Conservation (phyloP, 495 filamentous ascomycete genomes). For the Astrothelium macrocarpum region DNA sequence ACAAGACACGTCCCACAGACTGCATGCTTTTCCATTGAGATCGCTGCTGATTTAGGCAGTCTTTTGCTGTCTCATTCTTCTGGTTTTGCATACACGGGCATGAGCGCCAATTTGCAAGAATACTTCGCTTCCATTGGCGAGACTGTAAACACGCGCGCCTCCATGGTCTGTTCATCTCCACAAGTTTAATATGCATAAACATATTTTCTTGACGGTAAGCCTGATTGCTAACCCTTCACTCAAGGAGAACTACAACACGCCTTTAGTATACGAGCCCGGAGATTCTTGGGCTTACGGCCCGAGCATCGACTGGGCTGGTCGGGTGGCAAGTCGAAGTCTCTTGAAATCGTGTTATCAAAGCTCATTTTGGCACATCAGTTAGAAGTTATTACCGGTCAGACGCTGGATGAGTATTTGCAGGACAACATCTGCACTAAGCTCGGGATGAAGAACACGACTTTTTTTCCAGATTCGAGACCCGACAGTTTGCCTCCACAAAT, state of each 20-base stretch:
- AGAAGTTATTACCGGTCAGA: conserved; percentile 17
- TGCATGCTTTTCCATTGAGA: background rate
- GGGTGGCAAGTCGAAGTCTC: conserved; percentile 14
- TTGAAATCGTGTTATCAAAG: conserved; percentile 7
- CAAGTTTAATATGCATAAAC: no score
- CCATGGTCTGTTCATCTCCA: background rate
- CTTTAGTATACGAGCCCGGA: conserved; percentile 32
- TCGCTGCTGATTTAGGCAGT: conserved; percentile 1
- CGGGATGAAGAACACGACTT: conserved; percentile 36
- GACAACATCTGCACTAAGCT: conserved; percentile 38
- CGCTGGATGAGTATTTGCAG: conserved; percentile 39
- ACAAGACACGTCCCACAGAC: background rate
- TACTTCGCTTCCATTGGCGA: background rate
- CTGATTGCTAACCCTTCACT: conserved; percentile 1
- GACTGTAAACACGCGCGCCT: background rate
- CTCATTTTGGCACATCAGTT: background rate
- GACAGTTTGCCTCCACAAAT: background rate
- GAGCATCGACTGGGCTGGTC: conserved; percentile 24
- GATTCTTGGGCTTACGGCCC: conserved; percentile 24
- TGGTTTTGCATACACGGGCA: conserved; percentile 16
- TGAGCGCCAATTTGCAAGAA: background rate
- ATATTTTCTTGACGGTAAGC: background rate
- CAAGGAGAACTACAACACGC: conserved; percentile 14
- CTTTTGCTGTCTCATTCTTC: conserved; percentile 21
- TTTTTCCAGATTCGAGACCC: conserved; percentile 24